phyloP scores from a whole-genome alignment of 257 asterid genomes.

The Asclepias syriaca region DNA sequence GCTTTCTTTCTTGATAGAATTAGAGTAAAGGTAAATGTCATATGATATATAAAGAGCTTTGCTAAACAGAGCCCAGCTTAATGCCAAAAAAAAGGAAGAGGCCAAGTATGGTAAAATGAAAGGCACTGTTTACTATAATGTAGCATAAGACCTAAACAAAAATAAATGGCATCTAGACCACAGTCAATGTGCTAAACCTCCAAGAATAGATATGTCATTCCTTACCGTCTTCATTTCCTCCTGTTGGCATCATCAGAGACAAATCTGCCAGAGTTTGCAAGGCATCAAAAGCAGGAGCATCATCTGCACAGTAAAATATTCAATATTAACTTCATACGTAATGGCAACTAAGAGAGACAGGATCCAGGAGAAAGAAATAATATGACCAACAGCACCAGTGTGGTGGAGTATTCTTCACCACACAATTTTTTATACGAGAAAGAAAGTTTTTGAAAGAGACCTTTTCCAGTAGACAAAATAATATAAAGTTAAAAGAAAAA shows the following conservation, averaged over 20 bases:
- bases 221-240: conserved; percentile 71
- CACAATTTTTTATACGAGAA: background rate
- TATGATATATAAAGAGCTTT: background rate
- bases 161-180: background rate
- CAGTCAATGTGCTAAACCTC: background rate
- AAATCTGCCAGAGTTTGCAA: conserved; percentile 82
- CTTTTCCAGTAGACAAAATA: too few species aligned
- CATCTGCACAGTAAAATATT: conserved; percentile 49
- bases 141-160: background rate
- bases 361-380: background rate
- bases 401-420: background rate
- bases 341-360: background rate
- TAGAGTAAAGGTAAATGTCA: background rate
- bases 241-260: conserved; percentile 68
- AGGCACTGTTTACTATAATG: background rate
- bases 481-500: background rate
- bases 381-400: conserved; percentile 3
- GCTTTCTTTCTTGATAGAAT: background rate
- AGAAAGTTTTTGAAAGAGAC: background rate
- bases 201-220: conserved; percentile 14
- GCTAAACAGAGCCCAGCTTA: background rate
- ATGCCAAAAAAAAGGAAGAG: background rate
- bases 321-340: background rate
- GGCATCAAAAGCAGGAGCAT: conserved; percentile 66
- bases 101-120: background rate